These are phyloP conservation scores for Magnolia changhungtana DNA, from an alignment of 164 flowering plant species.

Conservation along the genomic window DNA sequence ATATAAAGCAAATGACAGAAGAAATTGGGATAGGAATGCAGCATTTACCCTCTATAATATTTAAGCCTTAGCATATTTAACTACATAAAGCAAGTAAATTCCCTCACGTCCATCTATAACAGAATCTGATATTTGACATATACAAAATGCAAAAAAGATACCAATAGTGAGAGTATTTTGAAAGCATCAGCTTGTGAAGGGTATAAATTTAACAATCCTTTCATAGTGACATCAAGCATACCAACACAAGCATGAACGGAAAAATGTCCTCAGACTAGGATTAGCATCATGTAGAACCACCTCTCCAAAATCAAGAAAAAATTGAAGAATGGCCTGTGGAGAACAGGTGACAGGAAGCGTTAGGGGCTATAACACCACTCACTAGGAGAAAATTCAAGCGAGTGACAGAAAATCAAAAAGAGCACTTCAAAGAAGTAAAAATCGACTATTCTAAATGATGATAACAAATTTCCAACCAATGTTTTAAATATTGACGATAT, in stretches of 20 bases:
- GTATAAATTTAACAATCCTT: background rate
- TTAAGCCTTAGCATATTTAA: too few species aligned
- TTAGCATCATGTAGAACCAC: slow-evolving; percentile 86
- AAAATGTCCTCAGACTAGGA: slow-evolving; percentile 72
- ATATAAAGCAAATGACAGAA: too few species aligned
- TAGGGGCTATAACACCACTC: slow-evolving; percentile 1
- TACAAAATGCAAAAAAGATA: background rate
- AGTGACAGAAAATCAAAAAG: background rate
- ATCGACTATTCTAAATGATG: too few species aligned
- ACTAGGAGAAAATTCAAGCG: background rate
- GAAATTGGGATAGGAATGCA: too few species aligned
- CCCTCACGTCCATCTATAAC: background rate
- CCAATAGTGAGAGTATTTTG: background rate
- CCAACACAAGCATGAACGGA: slow-evolving; percentile 95
- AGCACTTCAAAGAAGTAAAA: too few species aligned
- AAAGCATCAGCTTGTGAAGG: background rate
- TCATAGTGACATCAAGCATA: slow-evolving; percentile 14
- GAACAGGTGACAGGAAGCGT: slow-evolving; percentile 13
- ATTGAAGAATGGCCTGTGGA: slow-evolving; percentile 83
- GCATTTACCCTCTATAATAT: too few species aligned
- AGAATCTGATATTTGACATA: background rate
- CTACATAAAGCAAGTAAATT: too few species aligned
- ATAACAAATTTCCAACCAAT: too few species aligned
- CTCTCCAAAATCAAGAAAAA: slow-evolving; percentile 91
- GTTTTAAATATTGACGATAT: too few species aligned